Percentiles rank a stretch among this genome's conserved stretches.
Conservation (phyloP, 2,329 filamentous ascomycete genomes). For the Fusarium fujikuroi region DNA sequence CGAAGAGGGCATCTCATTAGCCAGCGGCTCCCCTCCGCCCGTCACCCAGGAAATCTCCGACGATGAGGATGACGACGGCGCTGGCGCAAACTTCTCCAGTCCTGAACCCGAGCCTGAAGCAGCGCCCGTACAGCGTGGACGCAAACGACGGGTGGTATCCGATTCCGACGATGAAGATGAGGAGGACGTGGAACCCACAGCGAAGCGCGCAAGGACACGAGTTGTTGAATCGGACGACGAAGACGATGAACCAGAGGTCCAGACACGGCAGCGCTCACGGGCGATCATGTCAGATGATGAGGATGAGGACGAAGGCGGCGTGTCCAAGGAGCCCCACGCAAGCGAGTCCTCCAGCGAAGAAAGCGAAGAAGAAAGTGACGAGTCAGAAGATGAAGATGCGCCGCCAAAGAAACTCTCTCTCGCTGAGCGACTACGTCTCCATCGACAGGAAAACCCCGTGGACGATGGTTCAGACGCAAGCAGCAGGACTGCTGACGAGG, state of each 20-base stretch:
- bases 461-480: conserved; percentile 19
- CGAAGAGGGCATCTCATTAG: conserved; percentile 42
- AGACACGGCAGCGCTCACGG: neutral
- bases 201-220: conserved; percentile 42
- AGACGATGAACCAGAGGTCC: conserved; percentile 11
- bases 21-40: neutral
- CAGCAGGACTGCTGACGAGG: conserved; percentile 32
- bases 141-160: conserved; percentile 45
- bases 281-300: conserved; percentile 26
- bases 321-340: conserved; percentile 1
- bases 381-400: conserved; percentile 23
- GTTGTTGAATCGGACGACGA: conserved; percentile 41
- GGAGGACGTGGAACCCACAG: conserved; percentile 21
- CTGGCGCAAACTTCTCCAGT: conserved; percentile 45
- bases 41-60: conserved; percentile 10
- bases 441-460: conserved; percentile 36
- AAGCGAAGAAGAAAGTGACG: conserved; percentile 9
- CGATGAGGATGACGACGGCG: conserved; percentile 22
- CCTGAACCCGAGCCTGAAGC: conserved; percentile 43
- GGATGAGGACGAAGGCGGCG: conserved; percentile 31
- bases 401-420: conserved; percentile 25
- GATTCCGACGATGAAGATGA: conserved; percentile 49
- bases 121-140: conserved; percentile 18
- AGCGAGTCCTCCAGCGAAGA: neutral
- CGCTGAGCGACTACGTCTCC: conserved; percentile 30